Base-by-base conservation (phyloP, 2,329 filamentous ascomycete genomes). In the Chaetomiaceae sp. region DNA sequence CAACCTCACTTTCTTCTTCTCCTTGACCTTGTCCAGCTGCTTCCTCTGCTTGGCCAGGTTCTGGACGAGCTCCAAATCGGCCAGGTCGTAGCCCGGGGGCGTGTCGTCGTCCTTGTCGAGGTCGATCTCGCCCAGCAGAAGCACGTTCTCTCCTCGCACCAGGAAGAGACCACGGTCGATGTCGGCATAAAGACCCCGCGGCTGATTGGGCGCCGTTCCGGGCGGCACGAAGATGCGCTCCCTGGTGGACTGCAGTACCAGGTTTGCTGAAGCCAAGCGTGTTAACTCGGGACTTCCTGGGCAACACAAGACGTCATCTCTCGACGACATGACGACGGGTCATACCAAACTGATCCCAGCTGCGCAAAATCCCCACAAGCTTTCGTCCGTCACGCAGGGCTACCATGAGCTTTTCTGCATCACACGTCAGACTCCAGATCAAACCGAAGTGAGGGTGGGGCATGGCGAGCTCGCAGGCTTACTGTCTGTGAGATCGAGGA, bases 401-500 rank as follows among this genome's bases (percentile, higher is more conserved):
- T 47, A 97, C 78, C 69, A 96, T 82, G 49, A 98, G 81, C 71
- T 98, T 98, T 73, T 98, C 93, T 97, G 65, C 15, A 53, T 57
- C 26, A 35, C 51, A 29, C 38, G 53, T 62, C 49, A 65, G 60
- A n/a, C 54, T 32, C 42, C 29, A 15, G 11, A 11, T 18, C 4
- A 5, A 11, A 4, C 10, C n/a, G n/a, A 19, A 24, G 12, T 26
- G 11, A 3, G 29, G 12, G n/a, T n/a, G n/a, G 7, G 22, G 29
- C 11, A 11, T 6, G 22, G 8, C 34, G 14, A 11, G 10, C 8
- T 37, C 38, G 47, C 35, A 46, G 49, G 60, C 86, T 73, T 81
- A 97, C 91, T 98, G 72, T 98, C 93, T 59, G 93, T 97, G 61
- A 98, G 76, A 65, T 98, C 93, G 49, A 98, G 74, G 49, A 98